These are phyloP conservation scores for Aspergillus unguis DNA, from an alignment of 2,329 filamentous ascomycete species.

Conservation along the genomic window DNA sequence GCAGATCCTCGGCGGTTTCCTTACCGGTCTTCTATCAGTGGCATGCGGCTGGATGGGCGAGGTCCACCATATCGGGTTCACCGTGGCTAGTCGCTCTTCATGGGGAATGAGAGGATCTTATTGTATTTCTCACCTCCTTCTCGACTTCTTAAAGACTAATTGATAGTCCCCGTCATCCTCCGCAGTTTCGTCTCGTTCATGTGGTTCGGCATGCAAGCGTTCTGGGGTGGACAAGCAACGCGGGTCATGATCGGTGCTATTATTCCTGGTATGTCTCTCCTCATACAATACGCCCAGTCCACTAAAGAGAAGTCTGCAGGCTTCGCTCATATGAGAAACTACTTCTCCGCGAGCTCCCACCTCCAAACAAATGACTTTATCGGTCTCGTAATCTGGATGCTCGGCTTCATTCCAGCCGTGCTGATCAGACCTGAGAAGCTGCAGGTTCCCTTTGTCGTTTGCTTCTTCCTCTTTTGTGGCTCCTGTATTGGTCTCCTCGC, in stretches of 20 bases:
- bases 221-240: constrained; percentile 11
- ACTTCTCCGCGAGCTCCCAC: constrained; percentile 7
- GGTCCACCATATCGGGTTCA: constrained; percentile 13
- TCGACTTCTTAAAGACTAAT: background rate
- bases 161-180: constrained; percentile 9
- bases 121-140: background rate
- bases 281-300: background rate
- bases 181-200: constrained; percentile 9
- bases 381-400: constrained; percentile 5
- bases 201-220: constrained; percentile 14
- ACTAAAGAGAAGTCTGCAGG: background rate
- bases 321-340: constrained; percentile 10
- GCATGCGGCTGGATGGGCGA: constrained; percentile 10
- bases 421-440: constrained; percentile 4
- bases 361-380: constrained; percentile 9
- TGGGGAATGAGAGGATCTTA: constrained; percentile 14
- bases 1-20: constrained; percentile 6
- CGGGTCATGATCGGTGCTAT: constrained; percentile 11
- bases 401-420: background rate
- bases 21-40: constrained; percentile 1
- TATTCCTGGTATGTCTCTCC: constrained; percentile 1
- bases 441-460: background rate
- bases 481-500: constrained; percentile 26
- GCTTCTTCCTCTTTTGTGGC: constrained; percentile 17
- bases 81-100: constrained; percentile 1